phyloP scores from a whole-genome alignment of 108 stramenopile genomes.

The Cylindrotheca closterium region DNA sequence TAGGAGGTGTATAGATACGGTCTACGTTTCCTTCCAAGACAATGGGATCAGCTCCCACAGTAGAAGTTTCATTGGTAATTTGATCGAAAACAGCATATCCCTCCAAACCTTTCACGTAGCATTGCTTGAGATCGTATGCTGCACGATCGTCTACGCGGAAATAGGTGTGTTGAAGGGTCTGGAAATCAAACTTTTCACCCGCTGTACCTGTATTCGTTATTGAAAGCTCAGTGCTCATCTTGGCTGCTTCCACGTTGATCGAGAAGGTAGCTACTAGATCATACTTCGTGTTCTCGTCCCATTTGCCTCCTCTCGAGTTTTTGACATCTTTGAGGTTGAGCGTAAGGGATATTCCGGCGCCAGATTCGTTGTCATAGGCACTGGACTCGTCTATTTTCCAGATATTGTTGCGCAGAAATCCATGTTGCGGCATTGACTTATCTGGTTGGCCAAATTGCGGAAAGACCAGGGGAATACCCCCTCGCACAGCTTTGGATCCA shows the following conservation, averaged over 20 bases:
- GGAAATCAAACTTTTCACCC: constrained; percentile 49
- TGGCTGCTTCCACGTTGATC: constrained; percentile 42
- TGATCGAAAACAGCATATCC: constrained; percentile 59
- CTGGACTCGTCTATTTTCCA: constrained; percentile 47
- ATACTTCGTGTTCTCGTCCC: constrained; percentile 42
- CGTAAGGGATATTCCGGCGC: constrained; percentile 51
- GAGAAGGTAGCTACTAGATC: constrained; percentile 39
- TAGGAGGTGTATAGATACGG: constrained; percentile 60
- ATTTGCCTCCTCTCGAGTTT: constrained; percentile 57
- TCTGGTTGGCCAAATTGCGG: constrained; percentile 84
- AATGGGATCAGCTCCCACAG: constrained; percentile 44
- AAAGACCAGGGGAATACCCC: constrained; percentile 81
- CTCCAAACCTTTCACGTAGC: constrained; percentile 65
- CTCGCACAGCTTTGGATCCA: constrained; percentile 77
- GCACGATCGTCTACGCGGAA: constrained; percentile 51
- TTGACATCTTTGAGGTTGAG: constrained; percentile 61
- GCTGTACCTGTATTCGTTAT: constrained; percentile 61
- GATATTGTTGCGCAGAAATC: constrained; percentile 67
- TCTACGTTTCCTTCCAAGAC: constrained; percentile 48
- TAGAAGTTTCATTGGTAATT: constrained; percentile 43
- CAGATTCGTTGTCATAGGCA: constrained; percentile 21
- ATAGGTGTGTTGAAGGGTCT: constrained; percentile 78
- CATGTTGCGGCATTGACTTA: constrained; percentile 78
- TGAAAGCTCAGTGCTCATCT: constrained; percentile 55
- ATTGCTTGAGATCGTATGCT: constrained; percentile 52